Conservation (phyloP, 2,329 filamentous ascomycete species). For the Cadophora sp. region DNA sequence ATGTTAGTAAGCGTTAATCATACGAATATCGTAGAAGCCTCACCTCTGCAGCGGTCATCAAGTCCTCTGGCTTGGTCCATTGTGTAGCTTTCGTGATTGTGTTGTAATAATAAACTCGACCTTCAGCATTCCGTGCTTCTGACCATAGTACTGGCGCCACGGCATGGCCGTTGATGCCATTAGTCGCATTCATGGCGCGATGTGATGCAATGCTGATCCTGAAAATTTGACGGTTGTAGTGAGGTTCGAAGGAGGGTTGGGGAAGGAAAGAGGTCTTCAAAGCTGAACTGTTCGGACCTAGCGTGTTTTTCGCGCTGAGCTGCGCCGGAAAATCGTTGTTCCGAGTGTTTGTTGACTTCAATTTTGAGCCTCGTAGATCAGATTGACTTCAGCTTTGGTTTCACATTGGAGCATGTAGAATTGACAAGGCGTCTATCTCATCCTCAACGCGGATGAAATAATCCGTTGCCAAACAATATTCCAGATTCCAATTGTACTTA, state of each 20-base stretch:
- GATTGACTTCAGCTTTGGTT: background rate
- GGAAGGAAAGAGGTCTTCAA: background rate
- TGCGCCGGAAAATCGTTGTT: background rate
- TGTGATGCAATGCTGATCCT: background rate
- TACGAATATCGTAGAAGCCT: slow-evolving; percentile 36
- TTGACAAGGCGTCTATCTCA: background rate
- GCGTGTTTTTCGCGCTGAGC: background rate
- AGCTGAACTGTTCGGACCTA: background rate
- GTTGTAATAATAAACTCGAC: slow-evolving; percentile 92
- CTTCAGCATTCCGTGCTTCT: slow-evolving; percentile 81
- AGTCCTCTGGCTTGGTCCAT: slow-evolving; percentile 92
- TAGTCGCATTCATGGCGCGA: slow-evolving; percentile 40
- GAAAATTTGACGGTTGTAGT: background rate
- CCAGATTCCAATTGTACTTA: background rate
- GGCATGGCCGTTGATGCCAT: slow-evolving; percentile 43
- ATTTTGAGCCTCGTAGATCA: too few relatives aligned
- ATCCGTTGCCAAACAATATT: background rate
- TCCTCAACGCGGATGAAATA: background rate
- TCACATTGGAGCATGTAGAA: background rate
- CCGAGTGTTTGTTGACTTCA: background rate
- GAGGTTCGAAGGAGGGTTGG: background rate
- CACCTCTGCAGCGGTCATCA: slow-evolving; percentile 86
- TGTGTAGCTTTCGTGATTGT: slow-evolving; percentile 82
- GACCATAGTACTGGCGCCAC: slow-evolving; percentile 69
- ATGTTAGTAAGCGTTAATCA: slow-evolving; percentile 23